Conservation (phyloP, 768 basidiomycete species). For the Boletellus ananas region DNA sequence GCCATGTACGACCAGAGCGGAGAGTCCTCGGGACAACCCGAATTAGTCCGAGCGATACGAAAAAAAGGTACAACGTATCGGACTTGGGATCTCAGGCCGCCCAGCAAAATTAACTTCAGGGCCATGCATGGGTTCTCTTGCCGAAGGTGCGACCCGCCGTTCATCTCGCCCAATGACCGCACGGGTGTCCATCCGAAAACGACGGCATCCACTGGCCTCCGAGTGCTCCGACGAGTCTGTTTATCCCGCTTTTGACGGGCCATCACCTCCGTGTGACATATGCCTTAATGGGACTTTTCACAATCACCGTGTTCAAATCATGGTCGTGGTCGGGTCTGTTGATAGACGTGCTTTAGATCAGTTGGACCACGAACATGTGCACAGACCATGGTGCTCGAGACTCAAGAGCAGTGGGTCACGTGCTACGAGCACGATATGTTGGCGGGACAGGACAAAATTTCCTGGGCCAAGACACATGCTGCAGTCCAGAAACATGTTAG, state of each 20-base stretch:
- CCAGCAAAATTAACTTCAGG: slow-evolving; percentile 12
- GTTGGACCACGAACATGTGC: background rate
- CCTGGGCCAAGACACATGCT: slow-evolving; percentile 1
- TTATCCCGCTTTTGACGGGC: background rate
- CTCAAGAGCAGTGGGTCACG: background rate
- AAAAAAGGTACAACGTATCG: background rate
- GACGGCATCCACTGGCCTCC: background rate
- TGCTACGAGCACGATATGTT: background rate
- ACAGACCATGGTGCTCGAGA: background rate
- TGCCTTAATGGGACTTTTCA: background rate
- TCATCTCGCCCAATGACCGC: slow-evolving; percentile 1
- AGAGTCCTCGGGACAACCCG: slow-evolving; percentile 3
- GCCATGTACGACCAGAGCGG: background rate
- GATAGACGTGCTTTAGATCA: slow-evolving; percentile 16
- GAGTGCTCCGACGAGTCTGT: background rate
- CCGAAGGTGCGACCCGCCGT: background rate
- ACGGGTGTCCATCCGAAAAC: slow-evolving; percentile 8
- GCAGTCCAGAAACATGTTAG: background rate
- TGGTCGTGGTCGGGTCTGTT: slow-evolving; percentile 7
- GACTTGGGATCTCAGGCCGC: slow-evolving; percentile 5
- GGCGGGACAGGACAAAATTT: background rate
- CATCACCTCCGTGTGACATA: background rate
- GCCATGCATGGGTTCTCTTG: background rate
- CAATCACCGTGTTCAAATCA: slow-evolving; percentile 4
- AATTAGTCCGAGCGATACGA: slow-evolving; percentile 11